These are phyloP conservation scores for Penicillium sp. DNA, from an alignment of 2,329 filamentous ascomycete genomes.

Conservation along the genomic window DNA sequence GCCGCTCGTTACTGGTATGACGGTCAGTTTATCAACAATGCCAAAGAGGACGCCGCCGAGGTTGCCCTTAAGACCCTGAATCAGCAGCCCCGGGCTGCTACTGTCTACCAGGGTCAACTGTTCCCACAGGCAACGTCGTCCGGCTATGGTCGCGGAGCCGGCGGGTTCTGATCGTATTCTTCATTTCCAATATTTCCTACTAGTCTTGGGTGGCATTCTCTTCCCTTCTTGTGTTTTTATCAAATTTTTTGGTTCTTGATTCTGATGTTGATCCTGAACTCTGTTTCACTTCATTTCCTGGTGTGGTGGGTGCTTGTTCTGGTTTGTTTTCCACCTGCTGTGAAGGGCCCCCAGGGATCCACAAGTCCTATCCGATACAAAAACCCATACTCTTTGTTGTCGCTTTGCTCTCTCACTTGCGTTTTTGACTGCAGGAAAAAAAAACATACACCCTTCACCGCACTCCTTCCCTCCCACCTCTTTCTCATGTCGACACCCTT, in stretches of 20 bases:
- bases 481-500: not conserved
- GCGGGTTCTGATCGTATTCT: conserved; percentile 33
- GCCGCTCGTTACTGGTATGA: conserved; percentile 89
- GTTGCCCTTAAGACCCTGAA: conserved; percentile 55
- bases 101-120: conserved; percentile 29
- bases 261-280: not conserved
- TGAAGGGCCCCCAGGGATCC: conserved; percentile 3
- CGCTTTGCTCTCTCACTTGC: conserved; percentile 7
- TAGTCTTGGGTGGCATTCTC: conserved; percentile 27
- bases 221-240: conserved; percentile 19
- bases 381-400: conserved; percentile 2
- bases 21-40: conserved; percentile 81
- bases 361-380: conserved; percentile 5
- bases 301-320: conserved; percentile 7
- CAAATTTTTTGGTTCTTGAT: conserved; percentile 5
- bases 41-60: conserved; percentile 88
- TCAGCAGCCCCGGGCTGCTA: conserved; percentile 25
- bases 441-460: not conserved
- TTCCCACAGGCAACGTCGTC: conserved; percentile 17
- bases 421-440: conserved; percentile 5
- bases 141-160: conserved; percentile 19
- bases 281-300: conserved; percentile 7
- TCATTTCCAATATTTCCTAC: conserved; percentile 23
- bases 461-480: conserved; percentile 1
- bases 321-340: conserved; percentile 8